Base-by-base conservation (phyloP, 2,329 filamentous ascomycete genomes). In the Fusarium albosuccineum region DNA sequence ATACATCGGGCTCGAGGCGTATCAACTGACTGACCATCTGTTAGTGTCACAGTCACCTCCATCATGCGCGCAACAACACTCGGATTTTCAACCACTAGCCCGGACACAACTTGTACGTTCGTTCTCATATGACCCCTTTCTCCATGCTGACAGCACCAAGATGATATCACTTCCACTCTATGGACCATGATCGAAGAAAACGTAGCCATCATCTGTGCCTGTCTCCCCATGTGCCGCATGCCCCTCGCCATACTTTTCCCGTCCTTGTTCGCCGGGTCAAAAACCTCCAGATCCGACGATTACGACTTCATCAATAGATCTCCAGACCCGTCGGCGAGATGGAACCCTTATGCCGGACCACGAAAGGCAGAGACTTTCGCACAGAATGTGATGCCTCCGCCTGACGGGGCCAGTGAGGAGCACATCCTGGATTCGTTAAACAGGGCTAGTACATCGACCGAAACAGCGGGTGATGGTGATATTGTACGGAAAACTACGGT, bases 181-280 rank as follows among this genome's bases (percentile, higher is more conserved):
- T 80, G 78, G 78, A 80, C 78, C 6, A 78, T 80, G 44, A 76
- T 80, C 33, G 79, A 81, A 56, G 73, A 78, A 46, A 80, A 80
- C 42, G 67, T 80, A 22, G 78, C 77, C 54, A 79, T 80, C 40
- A 78, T 81, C 58, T 80, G 78, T 61, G 76, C 78, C 13, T 80
- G 78, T 41, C 66, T 80, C 5, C 78, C 78, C 14, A 80, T 79
- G 78, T 80, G 79, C 57, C 79, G 78, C 42, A 74, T 78, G 2
- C 76, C 78, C n/a, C 74, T 82, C 13, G 73, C 75, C 48, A 75
- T 73, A 51, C 54, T 81, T 36, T 78, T 80, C 63, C 78, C 79
- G 2, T 67, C 73, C 6, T 62, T 76, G 50, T 80, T 81, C 42
- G 64, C 60, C 10, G 55, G 58, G 17, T 67, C 65, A 33, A 67